Conservation (phyloP, 2,329 filamentous ascomycete species). For the Thermomyces lanuginosus region DNA sequence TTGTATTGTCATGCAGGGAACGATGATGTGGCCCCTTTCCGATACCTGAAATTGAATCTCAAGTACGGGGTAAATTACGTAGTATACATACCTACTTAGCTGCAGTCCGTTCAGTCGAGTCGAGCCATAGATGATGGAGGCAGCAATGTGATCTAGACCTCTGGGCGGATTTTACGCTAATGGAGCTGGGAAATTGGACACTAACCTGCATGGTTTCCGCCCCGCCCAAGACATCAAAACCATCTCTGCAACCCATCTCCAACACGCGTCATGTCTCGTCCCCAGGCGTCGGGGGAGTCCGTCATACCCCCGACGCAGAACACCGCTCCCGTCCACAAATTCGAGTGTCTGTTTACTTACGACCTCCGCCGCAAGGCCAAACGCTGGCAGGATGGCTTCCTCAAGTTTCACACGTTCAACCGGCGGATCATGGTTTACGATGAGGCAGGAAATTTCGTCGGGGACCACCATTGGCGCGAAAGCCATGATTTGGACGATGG, state of each 20-base stretch:
- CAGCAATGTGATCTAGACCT: no score
- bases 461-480: constrained; percentile 67
- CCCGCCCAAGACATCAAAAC: not conserved
- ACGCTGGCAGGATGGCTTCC: constrained; percentile 79
- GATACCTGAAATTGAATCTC: no score
- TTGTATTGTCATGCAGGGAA: no score
- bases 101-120: no score
- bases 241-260: not conserved
- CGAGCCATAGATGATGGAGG: no score
- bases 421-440: constrained; percentile 83
- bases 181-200: no score
- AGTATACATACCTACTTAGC: no score
- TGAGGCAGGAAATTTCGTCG: constrained; percentile 60
- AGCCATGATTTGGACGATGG: constrained; percentile 57
- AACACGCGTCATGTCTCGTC: constrained; percentile 10
- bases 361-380: constrained; percentile 78
- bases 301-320: constrained; percentile 38
- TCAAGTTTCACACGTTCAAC: constrained; percentile 84
- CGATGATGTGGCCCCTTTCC: no score
- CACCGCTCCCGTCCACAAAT: constrained; percentile 64
- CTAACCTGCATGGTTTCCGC: not conserved
- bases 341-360: constrained; percentile 70
- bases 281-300: constrained; percentile 14
- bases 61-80: no score
- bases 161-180: no score